Evolutionary conservation across 768 basidiomycete species (phyloP), one percentile per base, ranked within the genome.

Genomic region (Auricularia cornea): DNA sequence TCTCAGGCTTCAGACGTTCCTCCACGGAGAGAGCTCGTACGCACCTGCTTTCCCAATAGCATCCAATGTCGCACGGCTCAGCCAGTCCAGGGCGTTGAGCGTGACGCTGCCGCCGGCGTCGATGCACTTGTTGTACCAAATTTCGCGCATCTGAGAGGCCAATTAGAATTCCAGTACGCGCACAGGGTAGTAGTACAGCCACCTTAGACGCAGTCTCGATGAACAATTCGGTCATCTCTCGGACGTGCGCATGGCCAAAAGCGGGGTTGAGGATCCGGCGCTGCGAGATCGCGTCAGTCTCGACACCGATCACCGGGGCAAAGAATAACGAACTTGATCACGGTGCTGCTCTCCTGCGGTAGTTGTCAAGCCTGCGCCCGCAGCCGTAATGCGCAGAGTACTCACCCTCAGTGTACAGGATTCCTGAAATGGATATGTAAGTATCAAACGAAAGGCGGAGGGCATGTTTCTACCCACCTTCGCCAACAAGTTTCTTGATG

Each of bases 181-280:
- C 16, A 38, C 16, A 14, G 16, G 16, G 10, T 38, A 38, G 10
- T 38, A n/a, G n/a, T 8, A n/a, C 35, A 38, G 10, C 8, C 67
- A 83, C 86, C 70, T 81, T 72, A 0, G 79, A 66, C 0, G 86
- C 73, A 69, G 86, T 88, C 2, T 80, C 78, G 3, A 84, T 66
- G 64, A 88, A 87, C 11, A 83, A 81, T 14, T 76, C 77, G 0
- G 84, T 84, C 20, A 88, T 68, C 48, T 81, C 82, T 2, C 85
- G 76, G 44, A 88, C 79, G 66, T 87, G 85, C 0, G 79, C 72
- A 2, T 79, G 77, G 1, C 86, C 84, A 66, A 89, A 89, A 0
- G 85, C 86, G 18, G 87, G 86, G 66, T 88, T 88, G 86, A 57
- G 6, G 54, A 57, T 16, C 16, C 54, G 6, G 54, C 54, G 54